These are phyloP conservation scores for Thelonectria blattea DNA, from an alignment of 2,329 filamentous ascomycete species.

Conservation along the genomic window DNA sequence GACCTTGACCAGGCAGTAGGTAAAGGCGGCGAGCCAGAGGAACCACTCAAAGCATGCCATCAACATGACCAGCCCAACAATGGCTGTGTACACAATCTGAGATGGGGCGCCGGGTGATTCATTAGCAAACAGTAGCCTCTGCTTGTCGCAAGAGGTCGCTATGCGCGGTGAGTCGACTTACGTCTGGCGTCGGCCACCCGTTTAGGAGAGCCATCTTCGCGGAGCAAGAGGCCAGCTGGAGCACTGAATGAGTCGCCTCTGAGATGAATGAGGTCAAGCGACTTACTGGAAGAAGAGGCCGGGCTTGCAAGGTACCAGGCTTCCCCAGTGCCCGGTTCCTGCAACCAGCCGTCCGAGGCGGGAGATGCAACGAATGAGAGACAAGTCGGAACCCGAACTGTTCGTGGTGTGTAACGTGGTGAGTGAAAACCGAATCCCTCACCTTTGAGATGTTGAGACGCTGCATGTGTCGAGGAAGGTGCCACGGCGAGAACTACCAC, in stretches of 20 bases:
- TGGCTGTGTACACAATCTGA: conserved; percentile 83
- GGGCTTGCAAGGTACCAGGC: neutral
- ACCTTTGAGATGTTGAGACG: neutral
- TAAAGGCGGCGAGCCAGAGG: conserved; percentile 90
- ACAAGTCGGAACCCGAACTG: neutral
- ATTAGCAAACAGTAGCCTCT: neutral
- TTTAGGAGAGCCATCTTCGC: conserved; percentile 50
- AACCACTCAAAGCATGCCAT: conserved; percentile 92
- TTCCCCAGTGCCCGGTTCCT: too few relatives aligned
- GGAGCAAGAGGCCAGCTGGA: neutral
- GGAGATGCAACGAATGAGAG: neutral
- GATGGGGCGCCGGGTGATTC: neutral
- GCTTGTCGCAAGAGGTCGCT: neutral
- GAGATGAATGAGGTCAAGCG: too few relatives aligned
- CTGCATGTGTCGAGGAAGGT: neutral
- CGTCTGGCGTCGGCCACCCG: conserved; percentile 58
- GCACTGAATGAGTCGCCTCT: too few relatives aligned
- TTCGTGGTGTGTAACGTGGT: neutral
- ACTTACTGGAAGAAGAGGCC: neutral
- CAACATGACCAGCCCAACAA: conserved; percentile 82
- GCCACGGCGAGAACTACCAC: too few relatives aligned
- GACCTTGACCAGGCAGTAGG: conserved; percentile 89
- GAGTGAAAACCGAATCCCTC: neutral
- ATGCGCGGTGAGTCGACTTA: conserved; percentile 31
- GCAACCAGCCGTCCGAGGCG: neutral